These are phyloP conservation scores for Sicyos baderoa DNA, from an alignment of 306 rosid genomes.

Conservation along the genomic window DNA sequence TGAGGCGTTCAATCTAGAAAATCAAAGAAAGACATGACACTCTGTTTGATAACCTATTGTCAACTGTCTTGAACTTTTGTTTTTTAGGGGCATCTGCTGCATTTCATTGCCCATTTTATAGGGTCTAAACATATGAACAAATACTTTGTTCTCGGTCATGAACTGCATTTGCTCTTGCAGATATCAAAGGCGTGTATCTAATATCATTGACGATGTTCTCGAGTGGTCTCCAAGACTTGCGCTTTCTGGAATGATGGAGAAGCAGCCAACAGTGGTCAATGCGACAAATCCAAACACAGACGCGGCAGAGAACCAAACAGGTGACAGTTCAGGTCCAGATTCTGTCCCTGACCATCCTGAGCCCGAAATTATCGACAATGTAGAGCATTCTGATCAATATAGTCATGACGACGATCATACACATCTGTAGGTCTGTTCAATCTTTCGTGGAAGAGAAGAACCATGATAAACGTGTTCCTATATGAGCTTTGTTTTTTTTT, in stretches of 20 bases:
- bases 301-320: slow-evolving; percentile 25
- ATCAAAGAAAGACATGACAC: background rate
- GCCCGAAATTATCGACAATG: slow-evolving; percentile 33
- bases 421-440: slow-evolving; percentile 13
- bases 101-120: background rate
- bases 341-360: slow-evolving; percentile 31
- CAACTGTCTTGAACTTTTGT: background rate
- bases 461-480: slow-evolving; percentile 29
- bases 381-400: slow-evolving; percentile 41
- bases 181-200: slow-evolving; percentile 81
- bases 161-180: slow-evolving; percentile 33
- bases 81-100: background rate
- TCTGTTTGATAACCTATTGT: background rate
- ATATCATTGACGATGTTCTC: slow-evolving; percentile 92
- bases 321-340: slow-evolving; percentile 31
- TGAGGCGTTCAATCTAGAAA: background rate
- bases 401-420: slow-evolving; percentile 8
- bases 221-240: slow-evolving; percentile 97
- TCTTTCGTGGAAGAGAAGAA: slow-evolving; percentile 24
- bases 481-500: background rate
- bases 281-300: slow-evolving; percentile 40
- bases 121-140: background rate
- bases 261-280: slow-evolving; percentile 55
- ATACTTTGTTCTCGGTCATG: background rate
- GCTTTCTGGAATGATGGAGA: slow-evolving; percentile 94